Base-by-base conservation (phyloP, 192 early-diverging fungal species). In the Linderina pennispora region DNA sequence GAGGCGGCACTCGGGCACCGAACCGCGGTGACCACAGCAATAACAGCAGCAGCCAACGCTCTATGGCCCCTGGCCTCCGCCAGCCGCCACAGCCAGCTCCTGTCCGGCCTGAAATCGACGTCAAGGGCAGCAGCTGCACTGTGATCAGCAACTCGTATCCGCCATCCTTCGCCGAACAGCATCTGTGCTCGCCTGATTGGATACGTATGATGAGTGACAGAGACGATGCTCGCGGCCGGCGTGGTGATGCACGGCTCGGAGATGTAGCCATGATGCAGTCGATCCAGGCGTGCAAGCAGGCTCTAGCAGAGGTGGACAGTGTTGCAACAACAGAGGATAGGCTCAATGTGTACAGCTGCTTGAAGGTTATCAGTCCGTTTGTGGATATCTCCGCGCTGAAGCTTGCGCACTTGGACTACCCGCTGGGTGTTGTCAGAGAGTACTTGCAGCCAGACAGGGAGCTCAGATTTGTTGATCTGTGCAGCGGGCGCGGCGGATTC, bases 131-230 rank as follows among this genome's bases (percentile, higher is more conserved):
- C 28, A 31, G 11, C 28, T 31, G 23, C 34, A 23, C 45, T 3
- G 36, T 47, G 1, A 20, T 55, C 8, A 39, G 11, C n/a, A 53
- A 53, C 31, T 39, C 8, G 1, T 41, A 38, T 13, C 48, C 48
- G 4, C 23, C 49, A 8, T 10, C 11, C 7, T 58, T 69, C 25
- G 38, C 43, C 19, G 32, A 54, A 17, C 13, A 36, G 23, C 43
- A 37, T 4, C 45, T 69, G 0, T 18, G 48, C 8, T 48, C 50
- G 5, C 22, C 37, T 16, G 46, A 70, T 3, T 70, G 66, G 66
- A 36, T 42, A 18, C 59, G 66, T 9, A 62, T 70, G 59, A 62
- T 62, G 60, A 55, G 53, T 26, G 66, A 53, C n/a, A 24, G 24
- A 18, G 55, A 62, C 6, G 55, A 47, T 23, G 26, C 42, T 23